A percentile compares a stretch with the other conserved stretches of the same genome.
phyloP scores from a whole-genome alignment of 2,329 filamentous ascomycete genomes.

The Kalmusia sp. region DNA sequence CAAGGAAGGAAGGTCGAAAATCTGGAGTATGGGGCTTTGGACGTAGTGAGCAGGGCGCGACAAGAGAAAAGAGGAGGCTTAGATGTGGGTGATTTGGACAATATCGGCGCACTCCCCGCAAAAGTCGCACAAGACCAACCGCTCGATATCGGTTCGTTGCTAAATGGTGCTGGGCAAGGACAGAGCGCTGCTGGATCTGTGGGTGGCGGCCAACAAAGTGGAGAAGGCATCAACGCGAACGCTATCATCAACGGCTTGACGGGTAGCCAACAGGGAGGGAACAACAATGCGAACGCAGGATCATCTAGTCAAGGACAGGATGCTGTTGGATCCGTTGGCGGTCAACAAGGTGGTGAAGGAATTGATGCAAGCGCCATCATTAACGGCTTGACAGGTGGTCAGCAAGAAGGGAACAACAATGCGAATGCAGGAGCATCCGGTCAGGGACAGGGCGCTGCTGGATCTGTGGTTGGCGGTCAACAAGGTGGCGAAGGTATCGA shows the following conservation, averaged over 20 bases:
- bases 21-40: slow-evolving; percentile 26
- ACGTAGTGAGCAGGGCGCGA: slow-evolving; percentile 22
- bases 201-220: neutral
- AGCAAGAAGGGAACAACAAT: slow-evolving; percentile 1
- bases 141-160: slow-evolving; percentile 27
- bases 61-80: slow-evolving; percentile 20
- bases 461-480: slow-evolving; percentile 5
- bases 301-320: slow-evolving; percentile 12
- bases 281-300: neutral
- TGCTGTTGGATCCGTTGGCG: slow-evolving; percentile 2
- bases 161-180: slow-evolving; percentile 19
- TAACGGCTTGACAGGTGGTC: slow-evolving; percentile 10
- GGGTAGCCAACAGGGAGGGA: slow-evolving; percentile 8
- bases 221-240: slow-evolving; percentile 13
- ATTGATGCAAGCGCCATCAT: slow-evolving; percentile 14
- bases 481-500: slow-evolving; percentile 11
- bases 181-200: slow-evolving; percentile 5
- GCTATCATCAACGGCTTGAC: slow-evolving; percentile 11
- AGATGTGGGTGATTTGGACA: slow-evolving; percentile 16
- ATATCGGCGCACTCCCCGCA: slow-evolving; percentile 17
- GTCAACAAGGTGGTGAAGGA: slow-evolving; percentile 4
- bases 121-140: slow-evolving; percentile 23
- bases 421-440: slow-evolving; percentile 1
- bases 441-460: slow-evolving; percentile 8
- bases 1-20: slow-evolving; percentile 34